Percentiles rank a stretch among this genome's conserved stretches.
phyloP scores from a whole-genome alignment of 345 rosid genomes.

The Sisymbrium irio region DNA sequence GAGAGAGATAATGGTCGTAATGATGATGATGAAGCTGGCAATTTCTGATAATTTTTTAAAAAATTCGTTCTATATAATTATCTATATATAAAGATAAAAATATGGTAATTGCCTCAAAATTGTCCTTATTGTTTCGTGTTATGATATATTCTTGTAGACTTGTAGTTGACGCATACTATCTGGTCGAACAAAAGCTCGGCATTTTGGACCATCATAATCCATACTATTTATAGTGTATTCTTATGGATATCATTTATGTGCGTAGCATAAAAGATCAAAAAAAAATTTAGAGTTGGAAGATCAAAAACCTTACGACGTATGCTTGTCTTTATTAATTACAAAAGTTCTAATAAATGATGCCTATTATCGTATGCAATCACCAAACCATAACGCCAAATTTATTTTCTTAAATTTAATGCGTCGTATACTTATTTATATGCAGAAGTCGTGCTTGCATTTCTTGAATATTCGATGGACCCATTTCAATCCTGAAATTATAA shows the following conservation, averaged over 20 bases:
- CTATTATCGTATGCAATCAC: not conserved
- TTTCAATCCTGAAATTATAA: not conserved
- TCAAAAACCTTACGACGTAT: not conserved
- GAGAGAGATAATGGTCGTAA: constrained; percentile 26
- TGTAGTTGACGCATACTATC: constrained; percentile 22
- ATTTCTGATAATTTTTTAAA: constrained; percentile 11
- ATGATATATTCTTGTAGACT: constrained; percentile 29
- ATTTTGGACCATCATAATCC: constrained; percentile 20
- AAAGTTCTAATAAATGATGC: not conserved
- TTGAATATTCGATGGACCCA: constrained; percentile 12
- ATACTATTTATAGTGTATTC: not conserved
- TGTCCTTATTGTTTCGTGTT: not conserved
- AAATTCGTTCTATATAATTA: no score
- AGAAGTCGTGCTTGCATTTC: constrained; percentile 33
- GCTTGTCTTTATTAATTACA: not conserved
- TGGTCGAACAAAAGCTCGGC: constrained; percentile 17
- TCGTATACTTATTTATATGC: not conserved
- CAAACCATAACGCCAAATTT: not conserved
- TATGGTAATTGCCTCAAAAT: not conserved
- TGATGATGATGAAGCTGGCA: constrained; percentile 32
- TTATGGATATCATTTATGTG: not conserved
- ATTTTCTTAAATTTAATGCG: not conserved
- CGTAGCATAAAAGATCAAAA: not conserved
- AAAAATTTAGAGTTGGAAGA: not conserved
- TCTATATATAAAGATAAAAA: no score